phyloP scores from a whole-genome alignment of 129 eudicot genomes.

The Chrysanthemum makinoi region DNA sequence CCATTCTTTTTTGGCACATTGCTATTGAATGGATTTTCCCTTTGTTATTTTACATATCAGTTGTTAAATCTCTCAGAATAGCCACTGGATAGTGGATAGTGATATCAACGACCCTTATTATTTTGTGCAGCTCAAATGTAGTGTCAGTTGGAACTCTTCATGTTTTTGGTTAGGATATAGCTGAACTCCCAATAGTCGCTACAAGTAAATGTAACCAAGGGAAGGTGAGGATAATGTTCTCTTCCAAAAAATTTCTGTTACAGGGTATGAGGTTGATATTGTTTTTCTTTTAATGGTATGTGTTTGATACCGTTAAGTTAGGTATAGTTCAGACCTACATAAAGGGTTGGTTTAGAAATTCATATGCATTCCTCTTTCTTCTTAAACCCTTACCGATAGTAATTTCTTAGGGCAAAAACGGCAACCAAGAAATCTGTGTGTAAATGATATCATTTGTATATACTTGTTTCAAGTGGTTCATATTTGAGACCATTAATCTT shows the following conservation, averaged over 20 bases:
- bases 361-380: too few relatives aligned
- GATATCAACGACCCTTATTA: background rate
- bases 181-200: conserved; percentile 93
- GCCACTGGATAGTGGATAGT: background rate
- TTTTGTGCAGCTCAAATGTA: conserved; percentile 64
- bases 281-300: background rate
- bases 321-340: too few relatives aligned
- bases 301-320: background rate
- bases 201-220: conserved; percentile 75
- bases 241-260: too few relatives aligned
- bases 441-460: too few relatives aligned
- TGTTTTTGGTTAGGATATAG: conserved; percentile 75
- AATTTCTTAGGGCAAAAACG: background rate
- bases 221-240: conserved; percentile 49
- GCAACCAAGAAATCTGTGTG: too few relatives aligned
- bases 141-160: conserved; percentile 84
- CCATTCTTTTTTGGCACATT: too few relatives aligned
- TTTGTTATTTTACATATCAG: background rate
- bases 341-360: too few relatives aligned
- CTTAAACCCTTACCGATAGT: too few relatives aligned
- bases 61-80: background rate
- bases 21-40: too few relatives aligned
- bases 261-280: too few relatives aligned
- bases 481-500: background rate
- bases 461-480: too few relatives aligned